These are phyloP conservation scores for Bacidia rubella DNA, from an alignment of 495 filamentous ascomycete species.

Conservation along the genomic window DNA sequence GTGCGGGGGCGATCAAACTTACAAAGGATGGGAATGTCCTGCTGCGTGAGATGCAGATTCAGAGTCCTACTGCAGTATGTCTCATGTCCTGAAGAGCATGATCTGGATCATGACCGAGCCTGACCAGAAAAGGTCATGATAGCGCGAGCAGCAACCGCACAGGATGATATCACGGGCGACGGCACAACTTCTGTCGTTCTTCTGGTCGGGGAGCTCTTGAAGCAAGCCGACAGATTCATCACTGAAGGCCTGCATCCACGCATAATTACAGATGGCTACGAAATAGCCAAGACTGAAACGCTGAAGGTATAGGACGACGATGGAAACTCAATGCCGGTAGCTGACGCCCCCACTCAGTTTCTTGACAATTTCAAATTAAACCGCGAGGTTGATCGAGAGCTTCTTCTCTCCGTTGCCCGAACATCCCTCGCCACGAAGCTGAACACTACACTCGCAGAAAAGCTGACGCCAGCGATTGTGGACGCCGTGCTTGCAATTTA, in stretches of 20 bases:
- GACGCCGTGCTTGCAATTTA: slow-evolving; percentile 94
- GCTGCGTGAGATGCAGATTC: slow-evolving; percentile 87
- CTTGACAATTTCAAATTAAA: slow-evolving; percentile 86
- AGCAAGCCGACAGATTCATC: slow-evolving; percentile 93
- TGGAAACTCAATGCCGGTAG: no score
- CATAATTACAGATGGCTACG: slow-evolving; percentile 95
- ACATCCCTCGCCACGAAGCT: slow-evolving; percentile 93
- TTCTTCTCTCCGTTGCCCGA: slow-evolving; percentile 82
- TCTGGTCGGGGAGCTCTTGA: slow-evolving; percentile 89
- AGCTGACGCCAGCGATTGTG: slow-evolving; percentile 84
- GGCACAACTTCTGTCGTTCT: slow-evolving; percentile 95
- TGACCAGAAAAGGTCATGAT: slow-evolving; percentile 68
- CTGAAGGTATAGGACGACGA: slow-evolving; percentile 54
- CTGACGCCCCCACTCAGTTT: slow-evolving; percentile 44
- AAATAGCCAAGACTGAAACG: slow-evolving; percentile 87
- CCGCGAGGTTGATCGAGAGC: slow-evolving; percentile 78
- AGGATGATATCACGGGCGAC: slow-evolving; percentile 97
- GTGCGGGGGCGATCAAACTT: slow-evolving; percentile 90
- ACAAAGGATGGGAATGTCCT: slow-evolving; percentile 98
- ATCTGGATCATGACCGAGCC: not conserved
- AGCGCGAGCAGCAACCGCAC: slow-evolving; percentile 88
- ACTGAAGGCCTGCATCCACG: slow-evolving; percentile 87
- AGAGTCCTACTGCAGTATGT: slow-evolving; percentile 74
- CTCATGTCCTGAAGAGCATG: slow-evolving; percentile 16
- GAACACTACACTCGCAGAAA: slow-evolving; percentile 73